Conservation (phyloP, 768 basidiomycete species). For the Coprinopsis marcescibilis region DNA sequence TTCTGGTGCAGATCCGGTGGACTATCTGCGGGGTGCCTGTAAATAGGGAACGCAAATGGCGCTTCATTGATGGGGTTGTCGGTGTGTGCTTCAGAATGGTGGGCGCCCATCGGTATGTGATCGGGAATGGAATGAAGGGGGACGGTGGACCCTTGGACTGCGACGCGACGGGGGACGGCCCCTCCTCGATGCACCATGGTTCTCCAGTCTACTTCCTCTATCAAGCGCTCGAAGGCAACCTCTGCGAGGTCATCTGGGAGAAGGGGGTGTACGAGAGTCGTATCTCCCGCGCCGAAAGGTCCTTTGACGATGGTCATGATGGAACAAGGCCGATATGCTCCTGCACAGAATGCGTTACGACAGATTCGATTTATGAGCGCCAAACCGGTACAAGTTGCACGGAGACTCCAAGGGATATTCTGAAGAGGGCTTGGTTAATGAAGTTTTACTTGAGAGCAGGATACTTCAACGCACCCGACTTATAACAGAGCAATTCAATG, state of each 20-base stretch:
- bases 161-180: not conserved
- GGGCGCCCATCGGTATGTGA: not conserved
- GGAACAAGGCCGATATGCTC: not conserved
- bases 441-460: too few species aligned
- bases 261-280: not conserved
- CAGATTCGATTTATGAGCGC: too few species aligned
- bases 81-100: too few species aligned
- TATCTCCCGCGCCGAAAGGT: not conserved
- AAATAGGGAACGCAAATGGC: constrained; percentile 78
- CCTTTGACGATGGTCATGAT: not conserved
- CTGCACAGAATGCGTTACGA: too few species aligned
- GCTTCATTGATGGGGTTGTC: too few species aligned
- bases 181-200: not conserved
- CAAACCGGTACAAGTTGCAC: too few species aligned
- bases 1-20: constrained; percentile 55
- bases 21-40: constrained; percentile 78
- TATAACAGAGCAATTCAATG: too few species aligned
- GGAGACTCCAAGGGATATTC: too few species aligned
- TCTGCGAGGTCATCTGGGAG: not conserved
- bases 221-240: constrained; percentile 6
- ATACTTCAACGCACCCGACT: too few species aligned
- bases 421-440: too few species aligned
- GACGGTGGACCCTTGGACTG: constrained; percentile 2
- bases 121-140: not conserved
- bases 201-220: constrained; percentile 5